Evolutionary conservation across 179 eudicot species (phyloP), one percentile per base, ranked within the genome.

Genomic region (Beta corolliflora): DNA sequence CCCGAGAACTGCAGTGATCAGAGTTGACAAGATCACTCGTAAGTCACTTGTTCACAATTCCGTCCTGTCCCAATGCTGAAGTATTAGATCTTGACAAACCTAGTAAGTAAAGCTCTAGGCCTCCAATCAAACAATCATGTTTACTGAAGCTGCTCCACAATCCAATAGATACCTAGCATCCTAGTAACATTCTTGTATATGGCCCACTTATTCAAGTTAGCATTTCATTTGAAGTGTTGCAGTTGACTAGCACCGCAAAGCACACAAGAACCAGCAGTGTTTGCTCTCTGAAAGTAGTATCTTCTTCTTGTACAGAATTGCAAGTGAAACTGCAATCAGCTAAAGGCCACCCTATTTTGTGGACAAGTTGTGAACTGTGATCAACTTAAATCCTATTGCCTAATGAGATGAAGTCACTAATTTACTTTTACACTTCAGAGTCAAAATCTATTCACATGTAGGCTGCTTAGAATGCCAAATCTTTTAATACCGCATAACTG

Each of bases 91-190:
- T 21, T 36, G 54, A 63, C n/a, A 44, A 52, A 29, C n/a, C 46
- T 50, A 65, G 53, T 70, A 12, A 5, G 8, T 25, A 21, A 25
- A 46, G 18, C 36, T 54, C 45, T 77, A 77, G 31, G 81, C 18
- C 75, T 53, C 7, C 21, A 41, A 53, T 63, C 79, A 66, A 67
- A 78, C 10, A 55, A 67, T 25, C 53, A 53, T 10, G 73, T 18
- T 15, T 21, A 16, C 14, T 41, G 23, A 9, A 12, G 50, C 18
- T 31, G 16, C 71, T 66, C 13, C 11, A 4, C 0, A 25, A 9
- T 16, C 25, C 58, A 36, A 36, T 36, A 36, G 9, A 50, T 3
- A 75, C 48, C 14, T 23, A 64, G 4, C 64, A 18, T 77, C 45
- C n/a, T 29, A 55, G 16, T 5, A 18, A 23, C 5, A 31, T 56